These are phyloP conservation scores for Arxiozyma bovina DNA, from an alignment of 1,139 yeast species.

Conservation along the genomic window DNA sequence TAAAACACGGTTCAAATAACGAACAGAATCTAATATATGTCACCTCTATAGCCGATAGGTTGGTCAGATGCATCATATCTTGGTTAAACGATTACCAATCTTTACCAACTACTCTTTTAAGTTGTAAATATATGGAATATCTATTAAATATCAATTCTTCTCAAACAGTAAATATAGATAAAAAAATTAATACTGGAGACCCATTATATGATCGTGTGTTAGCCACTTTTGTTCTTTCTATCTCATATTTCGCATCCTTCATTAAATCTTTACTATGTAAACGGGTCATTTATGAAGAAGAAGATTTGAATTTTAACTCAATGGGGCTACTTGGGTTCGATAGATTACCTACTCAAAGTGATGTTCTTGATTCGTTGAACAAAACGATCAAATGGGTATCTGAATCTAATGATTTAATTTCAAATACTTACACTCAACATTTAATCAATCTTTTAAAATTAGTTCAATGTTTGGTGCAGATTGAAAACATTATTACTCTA, in stretches of 20 bases:
- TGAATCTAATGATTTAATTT: not conserved
- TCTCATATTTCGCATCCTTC: conserved; percentile 46
- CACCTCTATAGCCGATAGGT: conserved; percentile 40
- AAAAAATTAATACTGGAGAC: conserved; percentile 16
- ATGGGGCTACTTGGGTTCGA: conserved; percentile 40
- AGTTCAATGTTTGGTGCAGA: conserved; percentile 13
- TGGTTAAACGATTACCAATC: conserved; percentile 57
- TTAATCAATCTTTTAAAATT: conserved; percentile 13
- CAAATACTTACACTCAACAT: conserved; percentile 6
- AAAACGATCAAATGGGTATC: conserved; percentile 9
- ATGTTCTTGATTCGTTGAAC: conserved; percentile 9
- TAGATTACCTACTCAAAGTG: conserved; percentile 11
- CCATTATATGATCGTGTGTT: conserved; percentile 41
- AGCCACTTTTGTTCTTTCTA: conserved; percentile 40
- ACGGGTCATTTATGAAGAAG: conserved; percentile 67
- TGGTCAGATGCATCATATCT: conserved; percentile 40
- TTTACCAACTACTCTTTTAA: conserved; percentile 52
- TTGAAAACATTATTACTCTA: conserved; percentile 11
- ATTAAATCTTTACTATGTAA: conserved; percentile 40
- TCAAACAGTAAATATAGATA: not conserved
- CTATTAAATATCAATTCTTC: conserved; percentile 28
- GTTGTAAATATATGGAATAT: conserved; percentile 56
- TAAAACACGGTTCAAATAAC: conserved; percentile 14
- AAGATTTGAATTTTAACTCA: conserved; percentile 57
- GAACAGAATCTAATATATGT: conserved; percentile 33